Conservation (phyloP, 192 early-diverging fungal genomes). For the Dissophora globulifera region DNA sequence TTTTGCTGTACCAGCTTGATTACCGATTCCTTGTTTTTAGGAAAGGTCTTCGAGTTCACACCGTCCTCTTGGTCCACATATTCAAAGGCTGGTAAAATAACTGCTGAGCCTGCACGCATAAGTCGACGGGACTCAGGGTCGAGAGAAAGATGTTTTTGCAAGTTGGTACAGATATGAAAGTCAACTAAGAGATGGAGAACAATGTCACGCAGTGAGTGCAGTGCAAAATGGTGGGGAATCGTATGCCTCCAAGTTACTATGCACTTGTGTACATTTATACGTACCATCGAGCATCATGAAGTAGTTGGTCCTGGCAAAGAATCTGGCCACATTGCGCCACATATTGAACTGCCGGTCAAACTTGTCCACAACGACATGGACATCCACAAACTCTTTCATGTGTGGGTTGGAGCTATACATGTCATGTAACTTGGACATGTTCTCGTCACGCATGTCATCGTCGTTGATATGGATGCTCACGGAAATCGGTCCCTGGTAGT, state of each 20-base stretch:
- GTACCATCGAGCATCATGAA: constrained; percentile 69
- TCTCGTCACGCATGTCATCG: constrained; percentile 54
- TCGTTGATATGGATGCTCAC: constrained; percentile 68
- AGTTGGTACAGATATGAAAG: constrained; percentile 67
- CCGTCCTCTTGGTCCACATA: constrained; percentile 62
- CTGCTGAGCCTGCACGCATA: constrained; percentile 53
- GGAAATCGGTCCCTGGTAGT: constrained; percentile 61
- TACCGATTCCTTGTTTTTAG: constrained; percentile 56
- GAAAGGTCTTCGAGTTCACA: constrained; percentile 59
- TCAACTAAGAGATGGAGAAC: constrained; percentile 46
- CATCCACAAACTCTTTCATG: constrained; percentile 62
- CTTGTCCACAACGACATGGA: constrained; percentile 68
- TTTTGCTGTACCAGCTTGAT: constrained; percentile 50
- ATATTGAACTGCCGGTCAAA: constrained; percentile 72
- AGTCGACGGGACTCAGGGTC: constrained; percentile 50
- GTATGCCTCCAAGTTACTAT: neutral
- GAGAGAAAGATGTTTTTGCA: constrained; percentile 48
- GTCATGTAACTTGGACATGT: constrained; percentile 56
- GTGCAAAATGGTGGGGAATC: neutral
- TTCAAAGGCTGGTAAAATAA: constrained; percentile 69
- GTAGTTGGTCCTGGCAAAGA: constrained; percentile 69
- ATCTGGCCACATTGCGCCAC: constrained; percentile 72
- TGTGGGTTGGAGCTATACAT: constrained; percentile 60
- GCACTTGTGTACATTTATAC: too few relatives aligned
- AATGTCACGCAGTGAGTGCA: too few relatives aligned